Percentiles rank a stretch among this genome's conserved stretches.
Conservation (phyloP, 441 rosid species). For the Bruguiera hainesii region DNA sequence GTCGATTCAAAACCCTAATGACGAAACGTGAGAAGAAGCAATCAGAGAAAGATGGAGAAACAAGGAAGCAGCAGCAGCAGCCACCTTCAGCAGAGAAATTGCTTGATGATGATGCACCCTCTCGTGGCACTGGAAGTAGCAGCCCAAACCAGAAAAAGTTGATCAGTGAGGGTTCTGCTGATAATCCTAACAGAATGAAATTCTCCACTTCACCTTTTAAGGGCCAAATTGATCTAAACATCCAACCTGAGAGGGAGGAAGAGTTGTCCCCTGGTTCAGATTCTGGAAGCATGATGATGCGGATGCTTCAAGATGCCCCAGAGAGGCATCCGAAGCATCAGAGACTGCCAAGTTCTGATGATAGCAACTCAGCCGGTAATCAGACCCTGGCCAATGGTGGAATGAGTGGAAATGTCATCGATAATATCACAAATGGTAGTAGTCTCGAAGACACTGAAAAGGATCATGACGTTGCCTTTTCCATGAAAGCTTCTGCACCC, state of each 20-base stretch:
- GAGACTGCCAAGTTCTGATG: conserved; percentile 30
- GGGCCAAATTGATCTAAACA: conserved; percentile 84
- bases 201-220: conserved; percentile 54
- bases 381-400: conserved; percentile 24
- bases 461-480: conserved; percentile 27
- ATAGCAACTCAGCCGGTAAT: conserved; percentile 22
- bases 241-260: conserved; percentile 89
- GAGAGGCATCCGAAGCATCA: conserved; percentile 40
- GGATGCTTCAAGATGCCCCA: conserved; percentile 44
- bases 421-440: conserved; percentile 17
- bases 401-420: conserved; percentile 23
- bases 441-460: conserved; percentile 30
- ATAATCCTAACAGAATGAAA: conserved; percentile 43
- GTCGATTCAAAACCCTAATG: conserved; percentile 92
- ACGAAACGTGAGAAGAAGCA: conserved; percentile 78
- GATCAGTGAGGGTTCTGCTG: conserved; percentile 43
- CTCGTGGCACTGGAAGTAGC: conserved; percentile 36
- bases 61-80: conserved; percentile 40
- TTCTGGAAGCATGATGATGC: conserved; percentile 36
- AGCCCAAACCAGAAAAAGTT: conserved; percentile 40
- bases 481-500: conserved; percentile 30
- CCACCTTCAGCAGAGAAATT: conserved; percentile 36
- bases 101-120: conserved; percentile 41
- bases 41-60: conserved; percentile 56
- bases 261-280: conserved; percentile 61